Base-by-base conservation (phyloP, 768 basidiomycete species). In the Leccinum subtestaceum region DNA sequence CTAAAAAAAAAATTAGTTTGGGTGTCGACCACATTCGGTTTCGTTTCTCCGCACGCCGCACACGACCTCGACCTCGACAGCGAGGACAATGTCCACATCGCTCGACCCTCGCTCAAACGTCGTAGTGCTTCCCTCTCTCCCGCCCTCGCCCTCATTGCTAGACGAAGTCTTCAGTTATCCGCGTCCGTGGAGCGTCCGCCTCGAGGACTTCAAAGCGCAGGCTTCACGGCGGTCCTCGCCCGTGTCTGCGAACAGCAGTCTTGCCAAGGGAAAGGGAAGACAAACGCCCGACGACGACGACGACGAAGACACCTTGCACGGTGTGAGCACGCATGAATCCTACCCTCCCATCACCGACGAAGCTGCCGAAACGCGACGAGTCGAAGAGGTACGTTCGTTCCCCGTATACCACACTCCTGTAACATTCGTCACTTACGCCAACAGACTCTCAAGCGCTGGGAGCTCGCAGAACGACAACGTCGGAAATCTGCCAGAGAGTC, bases 401-500 rank as follows among this genome's bases (percentile, higher is more conserved):
- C 21, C n/a, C 43, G 19, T 27, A 27, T 13, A 11, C 38, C 40
- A 40, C 27, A 50, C 52, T 54, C 25, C n/a, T 15, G 32, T 32
- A 11, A 32, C 13, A 13, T 36, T 36, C 15, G 36, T 36, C 36
- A 36, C 31, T 17, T 45, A 45, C 8, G 17, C n/a, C 50, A 32
- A 59, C 71, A 93, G 91, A 93, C 84, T 59, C 78, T 94, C 27
- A 79, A 81, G 63, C 81, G 81, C 46, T 93, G 91, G 92, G 91
- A 93, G 65, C 75, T 84, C 49, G 84, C 84, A 43, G 91, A 93
- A 67, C 81, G 88, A 19, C 85, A 85, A 64, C 81, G 89, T 59
- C 82, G 91, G 75, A 92, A 86, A 73, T 80, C 82, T 36, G 86
- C 82, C 3, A 81, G 91, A 56, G 87, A 85, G 57, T 85, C 87